phyloP scores from a whole-genome alignment of 495 filamentous ascomycete genomes.

The Neurospora sp. region DNA sequence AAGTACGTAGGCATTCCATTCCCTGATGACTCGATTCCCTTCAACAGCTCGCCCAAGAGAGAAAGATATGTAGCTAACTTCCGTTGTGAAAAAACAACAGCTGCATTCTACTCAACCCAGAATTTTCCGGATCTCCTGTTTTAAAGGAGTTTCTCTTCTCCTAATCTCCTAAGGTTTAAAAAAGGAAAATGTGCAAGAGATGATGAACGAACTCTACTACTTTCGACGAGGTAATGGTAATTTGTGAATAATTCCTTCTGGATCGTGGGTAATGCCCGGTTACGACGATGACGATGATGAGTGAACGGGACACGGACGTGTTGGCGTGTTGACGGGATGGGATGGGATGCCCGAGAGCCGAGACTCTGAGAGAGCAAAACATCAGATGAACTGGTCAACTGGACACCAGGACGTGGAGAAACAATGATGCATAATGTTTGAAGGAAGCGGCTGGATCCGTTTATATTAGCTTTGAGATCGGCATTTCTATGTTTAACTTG shows the following conservation, averaged over 20 bases:
- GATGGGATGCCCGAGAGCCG: neutral
- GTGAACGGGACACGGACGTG: neutral
- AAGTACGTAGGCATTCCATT: conserved; percentile 39
- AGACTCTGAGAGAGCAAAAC: neutral
- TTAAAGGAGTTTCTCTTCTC: conserved; percentile 48
- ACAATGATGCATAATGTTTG: neutral
- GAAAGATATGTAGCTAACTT: neutral
- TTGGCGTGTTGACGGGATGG: neutral
- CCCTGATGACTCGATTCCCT: neutral
- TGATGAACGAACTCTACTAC: neutral
- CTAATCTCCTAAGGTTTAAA: conserved; percentile 5
- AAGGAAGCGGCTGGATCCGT: neutral
- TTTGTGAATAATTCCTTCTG: conserved; percentile 2
- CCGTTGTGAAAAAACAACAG: conserved; percentile 15
- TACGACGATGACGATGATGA: neutral
- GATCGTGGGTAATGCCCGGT: neutral
- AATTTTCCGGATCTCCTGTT: conserved; percentile 46
- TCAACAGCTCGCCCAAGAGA: neutral
- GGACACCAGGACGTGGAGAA: neutral
- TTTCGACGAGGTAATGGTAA: conserved; percentile 22
- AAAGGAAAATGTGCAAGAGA: neutral
- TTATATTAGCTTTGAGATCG: neutral
- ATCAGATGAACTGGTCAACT: neutral
- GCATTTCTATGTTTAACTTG: neutral
- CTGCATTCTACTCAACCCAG: conserved; percentile 47